A percentile compares a stretch with the other conserved stretches of the same genome.
phyloP scores from a whole-genome alignment of 2,329 filamentous ascomycete genomes.

The Ophidiomyces ophidiicola region DNA sequence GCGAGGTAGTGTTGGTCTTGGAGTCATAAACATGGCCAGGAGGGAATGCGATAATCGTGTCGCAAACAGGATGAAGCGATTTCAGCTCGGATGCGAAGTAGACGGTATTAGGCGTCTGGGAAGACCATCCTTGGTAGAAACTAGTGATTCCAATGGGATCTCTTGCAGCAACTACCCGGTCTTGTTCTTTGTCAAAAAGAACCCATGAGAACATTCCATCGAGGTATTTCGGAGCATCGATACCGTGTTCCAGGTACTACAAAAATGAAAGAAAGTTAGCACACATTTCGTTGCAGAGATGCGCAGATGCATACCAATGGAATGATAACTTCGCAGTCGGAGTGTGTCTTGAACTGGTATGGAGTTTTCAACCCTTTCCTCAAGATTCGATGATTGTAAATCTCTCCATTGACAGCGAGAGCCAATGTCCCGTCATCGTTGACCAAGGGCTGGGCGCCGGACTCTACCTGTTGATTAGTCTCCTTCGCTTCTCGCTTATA shows the following conservation, averaged over 20 bases:
- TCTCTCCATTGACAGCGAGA: conserved; percentile 96
- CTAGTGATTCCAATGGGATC: conserved; percentile 96
- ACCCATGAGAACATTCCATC: conserved; percentile 99
- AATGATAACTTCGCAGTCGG: conserved; percentile 97
- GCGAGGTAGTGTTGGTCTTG: conserved; percentile 67
- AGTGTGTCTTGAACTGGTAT: conserved; percentile 97
- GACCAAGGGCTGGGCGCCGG: conserved; percentile 87
- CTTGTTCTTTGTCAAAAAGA: conserved; percentile 86
- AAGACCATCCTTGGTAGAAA: conserved; percentile 90
- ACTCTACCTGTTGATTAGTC: conserved; percentile 46
- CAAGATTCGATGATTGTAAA: conserved; percentile 96
- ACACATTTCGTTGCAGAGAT: background rate
- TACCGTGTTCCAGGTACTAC: conserved; percentile 81
- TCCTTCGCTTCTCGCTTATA: conserved; percentile 1
- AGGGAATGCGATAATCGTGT: conserved; percentile 87
- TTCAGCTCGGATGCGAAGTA: conserved; percentile 98
- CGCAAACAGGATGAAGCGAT: conserved; percentile 82
- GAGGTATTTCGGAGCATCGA: conserved; percentile 83
- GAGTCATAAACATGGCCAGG: conserved; percentile 96
- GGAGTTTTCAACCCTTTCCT: conserved; percentile 71
- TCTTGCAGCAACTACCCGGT: conserved; percentile 84
- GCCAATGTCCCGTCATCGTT: conserved; percentile 80
- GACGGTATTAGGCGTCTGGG: conserved; percentile 65
- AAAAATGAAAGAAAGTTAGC: conserved; percentile 1
- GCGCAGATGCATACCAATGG: conserved; percentile 56